A percentile compares a stretch with the other conserved stretches of the same genome.
These are phyloP conservation scores for Stereocaulon alpinum DNA, from an alignment of 495 filamentous ascomycete species.

Conservation along the genomic window DNA sequence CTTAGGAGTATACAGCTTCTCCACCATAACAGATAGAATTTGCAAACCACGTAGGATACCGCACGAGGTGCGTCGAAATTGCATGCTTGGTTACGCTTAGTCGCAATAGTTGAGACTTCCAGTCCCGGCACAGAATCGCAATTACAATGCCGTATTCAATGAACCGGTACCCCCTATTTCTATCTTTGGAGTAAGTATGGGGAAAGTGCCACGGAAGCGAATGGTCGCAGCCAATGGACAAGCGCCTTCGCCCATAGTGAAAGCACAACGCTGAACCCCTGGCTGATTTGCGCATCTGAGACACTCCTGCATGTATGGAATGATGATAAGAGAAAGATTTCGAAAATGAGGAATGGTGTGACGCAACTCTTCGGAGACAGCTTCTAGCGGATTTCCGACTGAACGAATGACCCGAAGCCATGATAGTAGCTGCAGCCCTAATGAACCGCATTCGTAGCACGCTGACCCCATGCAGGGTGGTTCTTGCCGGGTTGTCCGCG, in stretches of 20 bases:
- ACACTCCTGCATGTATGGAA: slow-evolving; percentile 3
- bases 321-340: background rate
- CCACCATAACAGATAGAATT: background rate
- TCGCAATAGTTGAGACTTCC: slow-evolving; percentile 4
- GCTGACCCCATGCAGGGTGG: slow-evolving; percentile 12
- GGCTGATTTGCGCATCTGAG: slow-evolving; percentile 5
- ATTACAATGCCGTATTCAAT: slow-evolving; percentile 7
- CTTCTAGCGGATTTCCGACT: background rate
- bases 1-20: background rate
- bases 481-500: slow-evolving; percentile 4
- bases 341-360: background rate
- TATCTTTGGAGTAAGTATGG: slow-evolving; percentile 1
- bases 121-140: slow-evolving; percentile 6
- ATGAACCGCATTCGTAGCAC: slow-evolving; percentile 8
- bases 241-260: slow-evolving; percentile 8
- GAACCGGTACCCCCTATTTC: background rate
- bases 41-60: background rate
- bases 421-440: background rate
- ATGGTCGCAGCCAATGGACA: slow-evolving; percentile 4
- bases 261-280: slow-evolving; percentile 11
- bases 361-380: background rate
- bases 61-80: background rate
- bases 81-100: slow-evolving; percentile 2
- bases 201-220: slow-evolving; percentile 9
- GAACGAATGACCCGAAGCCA: background rate